Base-by-base conservation (phyloP, 1,284 basidiomycete species). In the Puccinia hordei region DNA sequence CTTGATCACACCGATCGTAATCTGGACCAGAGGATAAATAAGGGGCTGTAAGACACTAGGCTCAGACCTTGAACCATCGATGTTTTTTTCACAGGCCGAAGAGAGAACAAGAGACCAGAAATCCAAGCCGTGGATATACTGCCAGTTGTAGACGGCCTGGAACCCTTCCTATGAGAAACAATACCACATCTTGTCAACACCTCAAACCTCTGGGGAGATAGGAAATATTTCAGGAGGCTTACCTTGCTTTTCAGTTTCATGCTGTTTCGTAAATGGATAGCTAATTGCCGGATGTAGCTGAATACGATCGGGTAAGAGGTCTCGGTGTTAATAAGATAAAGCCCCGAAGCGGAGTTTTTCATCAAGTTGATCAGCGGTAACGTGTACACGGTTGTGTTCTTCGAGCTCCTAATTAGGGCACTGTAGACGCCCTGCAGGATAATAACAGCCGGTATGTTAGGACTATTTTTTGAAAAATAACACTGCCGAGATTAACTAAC, bases 91-190 rank as follows among this genome's bases (percentile, higher is more conserved):
- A 83, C 92, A 94, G 19, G 93, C 91, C 46, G 90, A 88, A 9
- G 91, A 91, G n/a, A 98, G 88, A 2, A 98, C 93, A 73, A 94
- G 88, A 71, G 90, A 90, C 97, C 97, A 99, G 84, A 99, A 98
- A 87, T 99, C 97, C 83, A 99, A 88, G 82, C 91, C 94, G 85
- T 98, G 96, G 8, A 93, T 92, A 83, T 92, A 99, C 86, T 98
- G 96, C 97, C 97, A 99, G 87, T 98, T 99, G 87, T 98, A 96
- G 30, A 98, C 94, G 83, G 92, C 91, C 85, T 91, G 92, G 87
- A 92, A 95, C 6, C 92, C 91, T 83, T 95, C 93, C 90, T 94
- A 61, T 65, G 83, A 80, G 55, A 78, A n/a, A 33, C 33, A 46
- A 38, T 38, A 5, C 8, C 53, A 35, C 53, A 57, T 55, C 33